phyloP scores from a whole-genome alignment of 768 basidiomycete genomes.

The Lactifluus echinatus region DNA sequence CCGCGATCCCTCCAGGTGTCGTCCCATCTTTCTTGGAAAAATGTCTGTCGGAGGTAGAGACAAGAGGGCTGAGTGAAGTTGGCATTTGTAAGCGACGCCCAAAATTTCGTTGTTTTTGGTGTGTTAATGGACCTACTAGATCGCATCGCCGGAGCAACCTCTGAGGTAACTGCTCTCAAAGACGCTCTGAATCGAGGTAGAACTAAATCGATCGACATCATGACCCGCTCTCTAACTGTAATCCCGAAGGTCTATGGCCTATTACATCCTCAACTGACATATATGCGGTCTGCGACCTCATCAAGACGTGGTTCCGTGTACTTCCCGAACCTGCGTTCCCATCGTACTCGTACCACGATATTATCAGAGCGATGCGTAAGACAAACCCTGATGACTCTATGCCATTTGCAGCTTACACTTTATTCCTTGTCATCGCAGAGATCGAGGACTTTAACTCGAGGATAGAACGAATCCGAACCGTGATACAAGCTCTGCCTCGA shows the following conservation, averaged over 20 bases:
- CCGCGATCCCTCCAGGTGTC: conserved; percentile 43
- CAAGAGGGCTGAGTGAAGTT: conserved; percentile 67
- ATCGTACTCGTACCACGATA: conserved; percentile 51
- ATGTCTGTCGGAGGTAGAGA: conserved; percentile 63
- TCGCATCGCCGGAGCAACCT: conserved; percentile 72
- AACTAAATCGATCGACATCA: conserved; percentile 1
- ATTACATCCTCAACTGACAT: conserved; percentile 58
- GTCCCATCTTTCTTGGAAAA: conserved; percentile 59
- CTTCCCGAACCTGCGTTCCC: conserved; percentile 78
- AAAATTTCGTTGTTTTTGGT: background rate
- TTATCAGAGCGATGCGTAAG: conserved; percentile 65
- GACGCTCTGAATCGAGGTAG: conserved; percentile 69
- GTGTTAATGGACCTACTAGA: conserved; percentile 35
- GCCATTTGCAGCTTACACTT: background rate
- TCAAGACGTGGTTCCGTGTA: conserved; percentile 81
- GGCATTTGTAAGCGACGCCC: conserved; percentile 60
- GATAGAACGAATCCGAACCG: conserved; percentile 50
- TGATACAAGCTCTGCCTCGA: conserved; percentile 63
- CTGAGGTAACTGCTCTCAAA: conserved; percentile 58
- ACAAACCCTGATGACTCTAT: background rate
- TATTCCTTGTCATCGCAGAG: conserved; percentile 35
- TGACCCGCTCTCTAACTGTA: background rate
- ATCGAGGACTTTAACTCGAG: conserved; percentile 62
- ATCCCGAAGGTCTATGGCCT: conserved; percentile 48
- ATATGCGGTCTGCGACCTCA: conserved; percentile 72